phyloP scores from a whole-genome alignment of 2,329 filamentous ascomycete genomes.

The Westerdykella sp. region DNA sequence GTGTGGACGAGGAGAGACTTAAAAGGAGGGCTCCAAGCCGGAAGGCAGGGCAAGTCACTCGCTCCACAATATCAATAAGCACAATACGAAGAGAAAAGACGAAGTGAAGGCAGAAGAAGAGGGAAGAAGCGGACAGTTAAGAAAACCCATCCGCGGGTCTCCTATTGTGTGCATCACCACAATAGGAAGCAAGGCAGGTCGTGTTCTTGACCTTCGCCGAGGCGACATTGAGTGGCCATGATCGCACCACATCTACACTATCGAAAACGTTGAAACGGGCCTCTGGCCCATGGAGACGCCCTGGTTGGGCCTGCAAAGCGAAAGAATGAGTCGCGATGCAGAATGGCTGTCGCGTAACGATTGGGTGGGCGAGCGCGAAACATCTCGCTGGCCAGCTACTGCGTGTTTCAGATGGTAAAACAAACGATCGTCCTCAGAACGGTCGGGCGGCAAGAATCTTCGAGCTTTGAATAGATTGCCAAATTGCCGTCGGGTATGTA shows the following conservation, averaged over 20 bases:
- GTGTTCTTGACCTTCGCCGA: conserved; percentile 22
- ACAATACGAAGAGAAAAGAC: conserved; percentile 25
- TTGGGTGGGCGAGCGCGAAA: conserved; percentile 28
- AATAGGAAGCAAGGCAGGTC: conserved; percentile 23
- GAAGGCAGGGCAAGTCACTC: conserved; percentile 28
- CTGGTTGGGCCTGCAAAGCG: conserved; percentile 14
- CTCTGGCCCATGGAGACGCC: conserved; percentile 12
- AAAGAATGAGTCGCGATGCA: conserved; percentile 24
- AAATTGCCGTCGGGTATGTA: no score
- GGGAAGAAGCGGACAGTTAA: conserved; percentile 17
- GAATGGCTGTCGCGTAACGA: conserved; percentile 25
- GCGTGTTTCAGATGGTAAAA: conserved; percentile 30
- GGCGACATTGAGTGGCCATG: conserved; percentile 28
- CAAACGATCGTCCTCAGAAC: conserved; percentile 16
- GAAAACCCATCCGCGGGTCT: conserved; percentile 11
- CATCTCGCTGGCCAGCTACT: conserved; percentile 16
- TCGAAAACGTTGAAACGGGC: conserved; percentile 25
- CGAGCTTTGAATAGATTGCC: no score
- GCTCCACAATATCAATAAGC: conserved; percentile 33
- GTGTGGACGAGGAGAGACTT: conserved; percentile 9
- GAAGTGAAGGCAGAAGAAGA: conserved; percentile 21
- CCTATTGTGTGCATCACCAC: conserved; percentile 24
- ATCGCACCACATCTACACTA: conserved; percentile 23
- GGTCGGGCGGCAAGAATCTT: conserved; percentile 25
- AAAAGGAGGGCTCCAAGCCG: conserved; percentile 20